Evolutionary conservation across 2,329 filamentous ascomycete genomes (phyloP).

Genomic region (Lasiodiplodia gonubiensis): DNA sequence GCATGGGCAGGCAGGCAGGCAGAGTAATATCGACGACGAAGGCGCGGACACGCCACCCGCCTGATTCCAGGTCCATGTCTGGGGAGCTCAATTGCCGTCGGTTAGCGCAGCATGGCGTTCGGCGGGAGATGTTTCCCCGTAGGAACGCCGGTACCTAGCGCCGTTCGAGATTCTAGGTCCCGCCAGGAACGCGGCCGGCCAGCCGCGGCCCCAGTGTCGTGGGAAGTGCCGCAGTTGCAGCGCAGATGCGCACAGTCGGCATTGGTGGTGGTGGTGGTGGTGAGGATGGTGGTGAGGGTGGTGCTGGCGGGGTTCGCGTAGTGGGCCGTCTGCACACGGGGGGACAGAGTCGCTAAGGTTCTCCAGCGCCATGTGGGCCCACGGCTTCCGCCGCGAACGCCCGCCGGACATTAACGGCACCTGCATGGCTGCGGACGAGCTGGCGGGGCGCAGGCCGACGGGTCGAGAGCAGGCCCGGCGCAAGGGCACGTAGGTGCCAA

Average conservation of each 20-base stretch:
- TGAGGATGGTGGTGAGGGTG: no score
- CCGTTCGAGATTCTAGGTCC: slow-evolving; percentile 13
- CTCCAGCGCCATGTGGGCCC: slow-evolving; percentile 5
- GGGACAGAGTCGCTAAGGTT: no score
- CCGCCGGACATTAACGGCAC: background rate
- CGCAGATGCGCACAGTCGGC: background rate
- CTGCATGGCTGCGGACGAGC: background rate
- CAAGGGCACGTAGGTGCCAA: background rate
- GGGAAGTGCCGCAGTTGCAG: background rate
- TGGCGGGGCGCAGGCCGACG: background rate
- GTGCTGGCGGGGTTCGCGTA: background rate
- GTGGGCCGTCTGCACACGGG: background rate
- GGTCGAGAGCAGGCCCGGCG: background rate
- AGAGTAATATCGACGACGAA: background rate
- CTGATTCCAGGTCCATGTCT: background rate
- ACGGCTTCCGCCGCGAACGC: background rate
- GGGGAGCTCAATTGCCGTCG: background rate
- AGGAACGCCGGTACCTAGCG: slow-evolving; percentile 20
- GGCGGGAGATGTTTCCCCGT: slow-evolving; percentile 8
- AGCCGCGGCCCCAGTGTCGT: background rate
- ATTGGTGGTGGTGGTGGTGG: no score
- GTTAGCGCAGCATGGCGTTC: slow-evolving; percentile 14
- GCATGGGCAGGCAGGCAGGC: background rate
- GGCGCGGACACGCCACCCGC: background rate
- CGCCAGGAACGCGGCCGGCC: slow-evolving; percentile 5